Evolutionary conservation across 1,139 yeast species (phyloP), one percentile per base, ranked within the genome.

Genomic region (Pichia sp.): DNA sequence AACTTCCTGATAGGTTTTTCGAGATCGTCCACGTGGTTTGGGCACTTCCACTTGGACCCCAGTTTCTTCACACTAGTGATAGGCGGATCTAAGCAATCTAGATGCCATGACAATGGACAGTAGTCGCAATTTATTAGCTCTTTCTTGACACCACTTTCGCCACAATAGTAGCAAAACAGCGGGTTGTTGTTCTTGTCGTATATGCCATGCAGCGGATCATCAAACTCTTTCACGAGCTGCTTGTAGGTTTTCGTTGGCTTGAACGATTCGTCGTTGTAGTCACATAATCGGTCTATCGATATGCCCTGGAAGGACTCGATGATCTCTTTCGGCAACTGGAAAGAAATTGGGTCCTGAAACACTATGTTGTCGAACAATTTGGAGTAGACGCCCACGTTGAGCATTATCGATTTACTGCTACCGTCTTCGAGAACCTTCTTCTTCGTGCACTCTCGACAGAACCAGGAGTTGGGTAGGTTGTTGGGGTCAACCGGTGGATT

Each of bases 41-140:
- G 99, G 67, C 99, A 93, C 70, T 83, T 84, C 99, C 99, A 93
- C 66, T 88, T 88, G 45, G 80, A 77, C 1, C 96, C 95, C 45
- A 90, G 71, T 29, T 87, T 82, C 64, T 90, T 89, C n/a, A 86
- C 81, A 7, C 85, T 77, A 26, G 87, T 78, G 64, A 89, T 71
- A 1, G 97, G 96, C 8, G 89, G 87, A 47, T 78, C 77, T 10
- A 93, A 70, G 69, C 99, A 93, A 70, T 93, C 98, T 49, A 92
- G 72, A 69, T 93, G 99, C 96, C 97, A 93, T 13, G 85, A 80
- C n/a, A 87, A 75, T 0, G 86, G 76, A 70, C 99, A 93, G 64
- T 85, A 87, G 65, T 92, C 97, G 69, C 99, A 93, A 56, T 82
- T 82, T 15, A 86, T 80, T 40, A 93, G 73, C 59, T 69, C 78